Evolutionary conservation across 352 stramenopile genomes (phyloP).

Genomic region (Phytophthora palmivora): DNA sequence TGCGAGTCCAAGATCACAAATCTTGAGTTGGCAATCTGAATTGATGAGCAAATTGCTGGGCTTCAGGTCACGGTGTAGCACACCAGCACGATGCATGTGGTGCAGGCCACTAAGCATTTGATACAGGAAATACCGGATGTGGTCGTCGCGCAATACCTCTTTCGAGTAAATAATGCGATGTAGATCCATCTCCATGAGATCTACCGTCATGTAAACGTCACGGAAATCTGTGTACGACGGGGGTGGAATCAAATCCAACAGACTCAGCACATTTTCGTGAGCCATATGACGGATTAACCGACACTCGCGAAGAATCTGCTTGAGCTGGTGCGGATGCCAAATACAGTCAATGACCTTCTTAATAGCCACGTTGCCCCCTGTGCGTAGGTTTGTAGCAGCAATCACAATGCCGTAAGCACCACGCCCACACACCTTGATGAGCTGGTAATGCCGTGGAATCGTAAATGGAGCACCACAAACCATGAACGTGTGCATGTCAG

Average conservation of each 20-base stretch:
- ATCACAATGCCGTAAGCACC: conserved; percentile 92
- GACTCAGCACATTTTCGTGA: conserved; percentile 87
- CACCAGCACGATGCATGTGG: conserved; percentile 88
- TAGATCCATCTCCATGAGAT: conserved; percentile 94
- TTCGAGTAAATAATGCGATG: conserved; percentile 94
- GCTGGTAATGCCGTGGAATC: conserved; percentile 85
- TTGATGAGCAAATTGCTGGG: conserved; percentile 91
- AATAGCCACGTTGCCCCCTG: conserved; percentile 88
- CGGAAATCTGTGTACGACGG: conserved; percentile 87
- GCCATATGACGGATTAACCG: conserved; percentile 86
- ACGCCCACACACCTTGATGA: conserved; percentile 90
- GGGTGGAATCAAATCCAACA: conserved; percentile 87
- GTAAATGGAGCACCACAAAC: conserved; percentile 90
- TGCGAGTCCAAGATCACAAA: conserved; percentile 96
- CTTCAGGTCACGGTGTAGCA: conserved; percentile 89
- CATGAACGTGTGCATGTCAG: conserved; percentile 91
- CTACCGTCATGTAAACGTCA: conserved; percentile 92
- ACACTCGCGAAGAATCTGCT: conserved; percentile 89
- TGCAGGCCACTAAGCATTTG: conserved; percentile 91
- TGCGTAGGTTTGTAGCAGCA: conserved; percentile 80
- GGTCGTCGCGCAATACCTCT: conserved; percentile 91
- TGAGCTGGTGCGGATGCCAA: conserved; percentile 90
- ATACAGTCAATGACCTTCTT: conserved; percentile 94
- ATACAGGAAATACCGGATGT: conserved; percentile 95
- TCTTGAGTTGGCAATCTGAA: conserved; percentile 96